phyloP scores from a whole-genome alignment of 73 alveolate genomes.

The Stentor coeruleus region DNA sequence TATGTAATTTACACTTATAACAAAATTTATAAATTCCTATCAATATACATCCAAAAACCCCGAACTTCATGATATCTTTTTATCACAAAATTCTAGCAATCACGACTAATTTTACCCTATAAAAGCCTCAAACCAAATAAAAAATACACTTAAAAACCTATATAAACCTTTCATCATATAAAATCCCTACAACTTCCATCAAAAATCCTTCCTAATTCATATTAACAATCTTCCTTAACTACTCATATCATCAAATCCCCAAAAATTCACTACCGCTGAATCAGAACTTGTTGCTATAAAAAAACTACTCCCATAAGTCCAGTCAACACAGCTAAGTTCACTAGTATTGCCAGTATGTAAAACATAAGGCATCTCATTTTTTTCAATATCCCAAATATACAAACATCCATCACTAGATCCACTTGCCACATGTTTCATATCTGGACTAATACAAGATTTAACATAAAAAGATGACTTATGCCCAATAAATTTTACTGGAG shows the following conservation, averaged over 20 bases:
- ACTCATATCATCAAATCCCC: not conserved
- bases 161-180: too few relatives aligned
- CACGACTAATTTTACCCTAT: too few relatives aligned
- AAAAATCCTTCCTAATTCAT: too few relatives aligned
- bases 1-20: too few relatives aligned
- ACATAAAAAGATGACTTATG: not conserved
- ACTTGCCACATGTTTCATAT: not conserved
- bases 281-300: constrained; percentile 5
- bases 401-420: not conserved
- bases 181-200: too few relatives aligned
- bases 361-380: not conserved
- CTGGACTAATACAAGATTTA: not conserved
- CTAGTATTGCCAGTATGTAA: not conserved
- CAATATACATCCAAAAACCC: too few relatives aligned
- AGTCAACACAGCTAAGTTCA: constrained; percentile 16
- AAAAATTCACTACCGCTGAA: not conserved
- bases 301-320: not conserved
- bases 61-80: too few relatives aligned
- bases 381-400: constrained; percentile 6
- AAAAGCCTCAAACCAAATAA: too few relatives aligned
- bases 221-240: not conserved
- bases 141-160: too few relatives aligned
- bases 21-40: too few relatives aligned
- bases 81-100: too few relatives aligned
- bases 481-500: not conserved